Conservation (phyloP, 2,329 filamentous ascomycete species). For the Colletotrichum sp. region DNA sequence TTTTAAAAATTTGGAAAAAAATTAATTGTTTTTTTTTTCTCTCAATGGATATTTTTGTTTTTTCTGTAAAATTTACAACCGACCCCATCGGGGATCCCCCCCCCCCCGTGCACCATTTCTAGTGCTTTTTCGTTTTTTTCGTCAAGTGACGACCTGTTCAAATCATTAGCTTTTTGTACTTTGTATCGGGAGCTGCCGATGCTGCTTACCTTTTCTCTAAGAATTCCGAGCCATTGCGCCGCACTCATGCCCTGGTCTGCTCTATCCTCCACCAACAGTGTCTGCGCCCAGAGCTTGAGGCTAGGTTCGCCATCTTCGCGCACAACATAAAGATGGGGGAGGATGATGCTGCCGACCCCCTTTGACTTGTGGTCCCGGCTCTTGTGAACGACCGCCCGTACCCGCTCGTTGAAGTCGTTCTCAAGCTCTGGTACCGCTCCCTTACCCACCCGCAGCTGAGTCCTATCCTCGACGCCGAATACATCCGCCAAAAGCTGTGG, state of each 20-base stretch:
- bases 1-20: too few relatives aligned
- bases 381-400: slow-evolving; percentile 90
- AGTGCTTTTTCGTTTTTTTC: neutral
- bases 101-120: neutral
- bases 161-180: neutral
- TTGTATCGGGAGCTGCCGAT: neutral
- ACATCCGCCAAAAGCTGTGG: slow-evolving; percentile 88
- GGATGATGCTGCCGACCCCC: slow-evolving; percentile 90
- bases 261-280: slow-evolving; percentile 90
- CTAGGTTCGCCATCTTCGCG: slow-evolving; percentile 96
- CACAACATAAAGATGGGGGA: slow-evolving; percentile 91
- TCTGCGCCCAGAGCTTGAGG: slow-evolving; percentile 95
- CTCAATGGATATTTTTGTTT: too few relatives aligned
- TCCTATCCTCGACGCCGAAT: slow-evolving; percentile 85
- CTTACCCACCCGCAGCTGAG: slow-evolving; percentile 90
- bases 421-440: slow-evolving; percentile 84
- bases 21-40: too few relatives aligned
- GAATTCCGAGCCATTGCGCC: slow-evolving; percentile 87
- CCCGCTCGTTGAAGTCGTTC: slow-evolving; percentile 94
- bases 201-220: slow-evolving; percentile 86
- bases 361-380: slow-evolving; percentile 85
- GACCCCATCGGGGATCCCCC: too few relatives aligned
- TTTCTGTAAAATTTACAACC: too few relatives aligned
- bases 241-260: slow-evolving; percentile 93
- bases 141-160: neutral